phyloP scores from a whole-genome alignment of 1,139 yeast genomes.

The Lodderomyces parapsilosis region DNA sequence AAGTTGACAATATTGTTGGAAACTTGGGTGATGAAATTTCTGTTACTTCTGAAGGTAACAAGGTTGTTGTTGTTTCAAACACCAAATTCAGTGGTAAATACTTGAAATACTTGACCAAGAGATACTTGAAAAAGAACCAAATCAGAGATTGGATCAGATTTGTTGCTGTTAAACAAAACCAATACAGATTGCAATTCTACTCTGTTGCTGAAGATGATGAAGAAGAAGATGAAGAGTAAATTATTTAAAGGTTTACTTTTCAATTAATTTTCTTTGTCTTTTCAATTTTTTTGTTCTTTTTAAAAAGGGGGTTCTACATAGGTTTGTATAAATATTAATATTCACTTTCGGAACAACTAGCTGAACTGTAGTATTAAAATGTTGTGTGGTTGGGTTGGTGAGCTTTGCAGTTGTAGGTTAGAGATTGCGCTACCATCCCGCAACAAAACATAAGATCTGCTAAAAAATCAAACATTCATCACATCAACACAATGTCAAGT shows the following conservation, averaged over 20 bases:
- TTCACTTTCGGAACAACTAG: conserved; percentile 4
- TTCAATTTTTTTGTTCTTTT: conserved; percentile 5
- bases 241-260: no score
- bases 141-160: conserved; percentile 99
- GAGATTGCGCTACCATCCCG: neutral
- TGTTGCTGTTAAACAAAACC: conserved; percentile 93
- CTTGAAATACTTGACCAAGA: conserved; percentile 98
- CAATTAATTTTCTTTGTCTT: neutral
- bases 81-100: conserved; percentile 99
- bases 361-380: neutral
- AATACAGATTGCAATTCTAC: conserved; percentile 99
- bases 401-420: neutral
- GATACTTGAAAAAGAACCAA: conserved; percentile 99
- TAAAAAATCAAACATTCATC: neutral
- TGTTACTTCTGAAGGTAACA: conserved; percentile 73
- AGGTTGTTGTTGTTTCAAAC: conserved; percentile 86
- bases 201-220: conserved; percentile 94
- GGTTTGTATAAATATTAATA: conserved; percentile 8
- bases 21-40: conserved; percentile 95
- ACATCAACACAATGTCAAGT: no score
- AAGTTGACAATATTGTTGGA: conserved; percentile 95
- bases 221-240: conserved; percentile 74
- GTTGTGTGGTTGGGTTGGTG: no score
- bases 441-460: neutral
- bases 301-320: conserved; percentile 1